A percentile compares a stretch with the other conserved stretches of the same genome.
Evolutionary conservation across 179 eudicot species (phyloP).

Genomic region (Actinidia arguta): DNA sequence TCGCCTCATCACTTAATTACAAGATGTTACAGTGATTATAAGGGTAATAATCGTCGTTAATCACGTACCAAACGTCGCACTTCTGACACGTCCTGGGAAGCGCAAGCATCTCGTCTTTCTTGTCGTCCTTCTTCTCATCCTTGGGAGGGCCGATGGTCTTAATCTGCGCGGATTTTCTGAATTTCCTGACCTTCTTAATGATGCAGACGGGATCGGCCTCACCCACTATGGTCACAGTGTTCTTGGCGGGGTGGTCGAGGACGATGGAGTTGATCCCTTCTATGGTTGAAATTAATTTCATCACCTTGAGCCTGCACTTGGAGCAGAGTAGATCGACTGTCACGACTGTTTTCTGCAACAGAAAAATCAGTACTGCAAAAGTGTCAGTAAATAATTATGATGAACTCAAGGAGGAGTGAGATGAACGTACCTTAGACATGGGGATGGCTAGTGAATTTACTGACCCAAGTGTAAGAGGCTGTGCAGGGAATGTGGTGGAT

Average conservation of each 20-base stretch:
- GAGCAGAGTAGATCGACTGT: constrained; percentile 37
- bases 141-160: constrained; percentile 35
- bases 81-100: constrained; percentile 34
- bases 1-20: background rate
- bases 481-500: background rate
- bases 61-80: constrained; percentile 33
- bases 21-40: constrained; percentile 24
- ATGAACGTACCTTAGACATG: constrained; percentile 23
- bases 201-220: constrained; percentile 43
- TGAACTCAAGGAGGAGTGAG: background rate
- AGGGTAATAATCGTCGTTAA: background rate
- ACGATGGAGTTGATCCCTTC: constrained; percentile 41
- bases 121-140: constrained; percentile 41
- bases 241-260: constrained; percentile 44
- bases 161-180: constrained; percentile 34
- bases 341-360: constrained; percentile 32
- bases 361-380: background rate
- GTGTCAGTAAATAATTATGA: background rate
- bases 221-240: constrained; percentile 34
- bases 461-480: background rate
- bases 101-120: constrained; percentile 1
- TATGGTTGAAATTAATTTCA: constrained; percentile 27
- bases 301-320: constrained; percentile 44
- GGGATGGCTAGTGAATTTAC: background rate
- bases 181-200: constrained; percentile 32